A percentile compares a stretch with the other conserved stretches of the same genome.
phyloP scores from a whole-genome alignment of 2,329 filamentous ascomycete genomes.

The Knufia fluminis region DNA sequence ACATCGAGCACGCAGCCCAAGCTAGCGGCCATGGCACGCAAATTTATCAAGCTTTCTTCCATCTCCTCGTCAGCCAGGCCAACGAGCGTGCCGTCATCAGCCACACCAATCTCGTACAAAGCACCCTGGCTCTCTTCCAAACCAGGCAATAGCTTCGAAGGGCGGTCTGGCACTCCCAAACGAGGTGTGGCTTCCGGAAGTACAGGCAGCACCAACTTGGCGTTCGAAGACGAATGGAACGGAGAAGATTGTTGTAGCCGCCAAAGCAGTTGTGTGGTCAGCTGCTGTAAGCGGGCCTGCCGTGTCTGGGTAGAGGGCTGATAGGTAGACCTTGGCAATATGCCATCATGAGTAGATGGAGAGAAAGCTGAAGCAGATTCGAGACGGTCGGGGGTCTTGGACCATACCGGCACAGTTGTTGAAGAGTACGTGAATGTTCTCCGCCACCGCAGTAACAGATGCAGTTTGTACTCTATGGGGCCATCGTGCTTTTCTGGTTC shows the following conservation, averaged over 20 bases:
- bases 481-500: slow-evolving; percentile 89
- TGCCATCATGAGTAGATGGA: slow-evolving; percentile 10
- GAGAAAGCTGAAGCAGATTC: slow-evolving; percentile 23
- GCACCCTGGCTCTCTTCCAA: slow-evolving; percentile 89
- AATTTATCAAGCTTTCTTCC: slow-evolving; percentile 76
- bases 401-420: slow-evolving; percentile 36
- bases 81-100: slow-evolving; percentile 84
- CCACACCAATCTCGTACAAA: slow-evolving; percentile 91
- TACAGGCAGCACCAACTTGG: slow-evolving; percentile 63
- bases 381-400: slow-evolving; percentile 24
- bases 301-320: slow-evolving; percentile 57
- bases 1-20: slow-evolving; percentile 79
- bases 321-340: slow-evolving; percentile 28
- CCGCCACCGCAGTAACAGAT: slow-evolving; percentile 71
- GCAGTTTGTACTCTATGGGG: slow-evolving; percentile 92
- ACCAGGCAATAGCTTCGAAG: slow-evolving; percentile 54
- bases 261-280: slow-evolving; percentile 94
- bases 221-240: slow-evolving; percentile 72
- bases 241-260: slow-evolving; percentile 88
- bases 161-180: slow-evolving; percentile 47
- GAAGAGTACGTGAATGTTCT: slow-evolving; percentile 64
- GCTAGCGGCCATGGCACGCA: slow-evolving; percentile 85
- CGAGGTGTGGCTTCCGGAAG: slow-evolving; percentile 57
- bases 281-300: slow-evolving; percentile 75
- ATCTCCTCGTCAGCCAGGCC: slow-evolving; percentile 85